Evolutionary conservation across 106 monocot genomes (phyloP).

Genomic region (Acorus calamus): DNA sequence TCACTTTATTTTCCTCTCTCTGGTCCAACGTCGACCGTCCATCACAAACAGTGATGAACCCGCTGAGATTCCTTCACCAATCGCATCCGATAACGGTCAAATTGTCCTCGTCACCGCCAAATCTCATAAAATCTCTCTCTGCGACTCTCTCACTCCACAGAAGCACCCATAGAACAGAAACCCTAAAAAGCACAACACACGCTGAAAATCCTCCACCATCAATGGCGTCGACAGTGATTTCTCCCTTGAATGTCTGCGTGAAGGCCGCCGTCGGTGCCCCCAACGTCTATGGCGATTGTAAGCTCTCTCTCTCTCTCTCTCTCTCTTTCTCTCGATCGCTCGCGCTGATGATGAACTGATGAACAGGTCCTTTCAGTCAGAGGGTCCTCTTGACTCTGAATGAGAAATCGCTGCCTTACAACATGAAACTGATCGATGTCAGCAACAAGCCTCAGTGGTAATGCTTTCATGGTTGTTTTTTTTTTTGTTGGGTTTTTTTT

Average conservation of each 20-base stretch:
- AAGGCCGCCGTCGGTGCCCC: slow-evolving; percentile 35
- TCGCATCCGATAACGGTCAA: no score
- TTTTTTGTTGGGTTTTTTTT: no score
- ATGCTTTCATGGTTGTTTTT: not conserved
- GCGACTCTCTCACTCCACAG: no score
- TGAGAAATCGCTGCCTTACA: slow-evolving; percentile 86
- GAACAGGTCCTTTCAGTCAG: slow-evolving; percentile 68
- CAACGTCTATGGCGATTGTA: slow-evolving; percentile 45
- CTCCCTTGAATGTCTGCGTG: slow-evolving; percentile 36
- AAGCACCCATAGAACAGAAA: no score
- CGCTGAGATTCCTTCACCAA: no score
- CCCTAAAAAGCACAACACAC: no score
- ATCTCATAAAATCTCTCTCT: no score
- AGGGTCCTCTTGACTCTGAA: slow-evolving; percentile 76
- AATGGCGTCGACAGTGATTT: not conserved
- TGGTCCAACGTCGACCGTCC: no score
- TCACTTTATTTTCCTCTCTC: no score
- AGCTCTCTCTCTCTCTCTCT: not conserved
- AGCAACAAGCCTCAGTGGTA: slow-evolving; percentile 75
- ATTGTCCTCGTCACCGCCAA: no score
- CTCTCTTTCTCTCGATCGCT: not conserved
- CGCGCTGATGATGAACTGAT: not conserved
- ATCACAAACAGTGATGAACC: no score
- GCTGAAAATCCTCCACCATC: no score
- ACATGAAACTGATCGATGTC: slow-evolving; percentile 59